Evolutionary conservation across 2,329 filamentous ascomycete genomes (phyloP), one percentile per base, ranked within the genome.

Genomic region (Hypoxylon sp.): DNA sequence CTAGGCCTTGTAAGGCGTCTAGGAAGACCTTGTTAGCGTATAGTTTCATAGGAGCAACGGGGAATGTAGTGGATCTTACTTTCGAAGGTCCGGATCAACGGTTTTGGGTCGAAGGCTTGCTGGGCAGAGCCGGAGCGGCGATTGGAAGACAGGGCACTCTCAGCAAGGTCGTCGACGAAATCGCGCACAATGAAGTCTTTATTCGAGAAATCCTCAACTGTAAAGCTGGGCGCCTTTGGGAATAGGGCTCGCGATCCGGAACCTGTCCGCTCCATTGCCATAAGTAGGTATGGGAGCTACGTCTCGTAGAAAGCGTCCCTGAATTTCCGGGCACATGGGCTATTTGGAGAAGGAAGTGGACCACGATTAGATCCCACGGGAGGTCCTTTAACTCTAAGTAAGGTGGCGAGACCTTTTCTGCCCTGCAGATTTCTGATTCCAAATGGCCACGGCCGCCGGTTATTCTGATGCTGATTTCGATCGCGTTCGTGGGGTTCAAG

Each of bases 121-220:
- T 84, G 85, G 68, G 83, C 85, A 71, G 88, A 86, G 6, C 88
- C 90, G 13, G 95, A 98, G 66, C 93, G 91, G 60, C 96, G 92
- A 77, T 91, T 92, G 22, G 87, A 85, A n/a, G 93, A 91, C 37
- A 94, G 88, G 22, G 94, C 92, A 74, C 86, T 92, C 71, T 98
- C 95, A 56, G 95, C 96, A 64, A 99, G 90, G 57, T 91, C 89
- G 79, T 99, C 97, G 75, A 99, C 91, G 79, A 99, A 99, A 83
- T 99, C 96, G 77, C 97, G 94, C 73, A 98, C 95, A 71, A 98
- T 98, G 78, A 98, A 99, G 82, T 98, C 96, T 76, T 92, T 92
- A 79, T 86, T 92, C 64, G 93, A 93, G 81, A 95, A 94, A 82
- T 95, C 94, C 49, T 97, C 93, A 68, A 98, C 86, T 8, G 90